Base-by-base conservation (phyloP, 1,284 basidiomycete genomes). In the Cutaneotrichosporon cutaneum region DNA sequence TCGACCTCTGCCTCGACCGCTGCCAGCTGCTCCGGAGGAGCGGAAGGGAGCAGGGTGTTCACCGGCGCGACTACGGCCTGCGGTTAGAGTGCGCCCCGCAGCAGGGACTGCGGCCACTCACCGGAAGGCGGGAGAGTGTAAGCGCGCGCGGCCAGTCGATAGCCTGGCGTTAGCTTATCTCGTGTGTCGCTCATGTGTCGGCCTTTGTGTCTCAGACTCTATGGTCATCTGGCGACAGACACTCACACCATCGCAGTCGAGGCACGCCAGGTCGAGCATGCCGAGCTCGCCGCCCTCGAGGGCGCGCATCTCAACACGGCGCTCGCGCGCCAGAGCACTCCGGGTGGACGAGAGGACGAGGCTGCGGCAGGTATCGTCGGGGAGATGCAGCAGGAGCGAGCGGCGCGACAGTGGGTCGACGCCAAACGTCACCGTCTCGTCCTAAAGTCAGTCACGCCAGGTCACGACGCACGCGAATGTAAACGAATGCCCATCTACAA, bases 381-480 rank as follows among this genome's bases (percentile, higher is more conserved):
- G 53, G n/a, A 60, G 54, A 48, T 74, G 66, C 0, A 91, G 77
- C 1, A 98, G 82, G 1, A 99, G 83, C 8, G 94, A 98, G 47
- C 96, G 85, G 30, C 96, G 85, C 1, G 95, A 94, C 0, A 98
- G 84, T 1, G 92, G 91, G 76, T 99, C 95, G 52, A 94, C 84
- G 6, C 85, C 90, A 73, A 90, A 94, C 77, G 86, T 89, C 3
- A 97, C 68, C 36, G 79, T 82, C 7, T 65, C 57, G 3, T 67
- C 65, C 48, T 30, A 8, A 18, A 18, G 27, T 51, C 18, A 51
- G 48, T 51, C 26, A 51, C 27, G 16, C 26, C 24, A 13, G 48
- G 6, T 14, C 13, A 21, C 32, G 16, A 3, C 82, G 67, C 72
- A 91, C 91, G 72, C 89, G 83, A 69, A 88, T 89, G 73, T 87